phyloP scores from a whole-genome alignment of 2,329 filamentous ascomycete species.

The Hyphodiscus sp. region DNA sequence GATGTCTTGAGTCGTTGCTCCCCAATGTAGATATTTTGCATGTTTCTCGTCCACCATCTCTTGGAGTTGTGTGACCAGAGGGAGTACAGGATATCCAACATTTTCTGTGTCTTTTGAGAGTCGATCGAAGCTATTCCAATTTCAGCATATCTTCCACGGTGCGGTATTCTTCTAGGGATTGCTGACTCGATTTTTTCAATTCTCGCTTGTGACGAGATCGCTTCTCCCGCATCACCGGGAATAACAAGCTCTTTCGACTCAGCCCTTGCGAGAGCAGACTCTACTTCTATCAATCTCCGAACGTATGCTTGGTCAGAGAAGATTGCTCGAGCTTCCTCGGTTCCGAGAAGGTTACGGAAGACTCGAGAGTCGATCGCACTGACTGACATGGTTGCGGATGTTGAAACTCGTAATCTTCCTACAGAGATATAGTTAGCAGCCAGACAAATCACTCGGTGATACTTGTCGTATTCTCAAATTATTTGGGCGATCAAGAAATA shows the following conservation, averaged over 20 bases:
- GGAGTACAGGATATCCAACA: constrained; percentile 48
- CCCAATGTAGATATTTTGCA: constrained; percentile 50
- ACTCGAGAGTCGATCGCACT: constrained; percentile 41
- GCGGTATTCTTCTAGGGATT: neutral
- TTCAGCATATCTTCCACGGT: neutral
- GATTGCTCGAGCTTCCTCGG: constrained; percentile 33
- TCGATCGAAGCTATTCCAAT: constrained; percentile 30
- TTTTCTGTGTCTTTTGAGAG: constrained; percentile 40
- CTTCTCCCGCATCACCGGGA: constrained; percentile 32
- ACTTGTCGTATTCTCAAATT: too few relatives aligned
- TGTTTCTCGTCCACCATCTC: constrained; percentile 26
- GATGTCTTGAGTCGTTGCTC: constrained; percentile 53
- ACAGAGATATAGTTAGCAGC: neutral
- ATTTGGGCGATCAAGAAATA: too few relatives aligned
- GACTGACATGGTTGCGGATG: constrained; percentile 17
- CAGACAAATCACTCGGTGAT: too few relatives aligned
- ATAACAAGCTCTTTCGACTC: constrained; percentile 43
- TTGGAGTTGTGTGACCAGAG: constrained; percentile 41
- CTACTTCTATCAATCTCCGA: constrained; percentile 41
- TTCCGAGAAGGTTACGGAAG: constrained; percentile 45
- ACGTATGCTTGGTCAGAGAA: constrained; percentile 46
- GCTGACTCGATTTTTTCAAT: constrained; percentile 31
- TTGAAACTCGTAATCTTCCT: neutral
- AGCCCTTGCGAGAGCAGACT: constrained; percentile 45
- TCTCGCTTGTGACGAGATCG: constrained; percentile 30